A percentile compares a stretch with the other conserved stretches of the same genome.
These are phyloP conservation scores for Anisodus acutangulus DNA, from an alignment of 257 asterid genomes.

Conservation along the genomic window DNA sequence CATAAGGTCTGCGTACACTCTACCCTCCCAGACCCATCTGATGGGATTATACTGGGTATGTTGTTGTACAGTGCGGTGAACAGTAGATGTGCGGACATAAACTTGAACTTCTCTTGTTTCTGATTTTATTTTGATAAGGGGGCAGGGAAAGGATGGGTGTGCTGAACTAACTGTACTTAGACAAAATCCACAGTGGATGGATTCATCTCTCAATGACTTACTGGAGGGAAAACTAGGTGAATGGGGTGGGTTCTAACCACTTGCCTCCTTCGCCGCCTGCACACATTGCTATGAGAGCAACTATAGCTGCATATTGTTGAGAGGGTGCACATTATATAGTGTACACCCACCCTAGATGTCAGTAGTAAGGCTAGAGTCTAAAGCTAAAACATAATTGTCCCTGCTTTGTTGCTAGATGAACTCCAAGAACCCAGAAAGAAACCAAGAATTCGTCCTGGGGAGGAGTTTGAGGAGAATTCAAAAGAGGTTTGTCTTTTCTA, in stretches of 20 bases:
- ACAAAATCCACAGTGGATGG: neutral
- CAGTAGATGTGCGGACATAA: neutral
- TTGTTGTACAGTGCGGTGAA: neutral
- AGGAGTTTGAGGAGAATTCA: conserved; percentile 70
- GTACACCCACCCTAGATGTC: neutral
- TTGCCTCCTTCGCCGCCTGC: neutral
- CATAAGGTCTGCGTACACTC: too few species aligned
- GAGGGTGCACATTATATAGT: neutral
- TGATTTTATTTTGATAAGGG: neutral
- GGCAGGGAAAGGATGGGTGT: neutral
- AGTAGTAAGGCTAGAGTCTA: neutral
- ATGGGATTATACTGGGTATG: too few species aligned
- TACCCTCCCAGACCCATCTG: too few species aligned
- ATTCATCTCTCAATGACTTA: neutral
- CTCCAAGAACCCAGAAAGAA: conserved; percentile 60
- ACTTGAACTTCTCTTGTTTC: neutral
- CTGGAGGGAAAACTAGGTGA: conserved; percentile 25
- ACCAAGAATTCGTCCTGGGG: conserved; percentile 71
- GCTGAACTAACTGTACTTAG: neutral
- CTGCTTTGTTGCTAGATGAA: conserved; percentile 50
- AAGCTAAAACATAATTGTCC: neutral
- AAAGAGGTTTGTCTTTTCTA: conserved; percentile 49
- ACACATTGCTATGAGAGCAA: neutral
- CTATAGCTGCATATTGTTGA: conserved; percentile 6
- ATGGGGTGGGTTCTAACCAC: neutral